A percentile compares a stretch with the other conserved stretches of the same genome.
These are phyloP conservation scores for Neonectria ditissima DNA, from an alignment of 2,329 filamentous ascomycete species.

Conservation along the genomic window DNA sequence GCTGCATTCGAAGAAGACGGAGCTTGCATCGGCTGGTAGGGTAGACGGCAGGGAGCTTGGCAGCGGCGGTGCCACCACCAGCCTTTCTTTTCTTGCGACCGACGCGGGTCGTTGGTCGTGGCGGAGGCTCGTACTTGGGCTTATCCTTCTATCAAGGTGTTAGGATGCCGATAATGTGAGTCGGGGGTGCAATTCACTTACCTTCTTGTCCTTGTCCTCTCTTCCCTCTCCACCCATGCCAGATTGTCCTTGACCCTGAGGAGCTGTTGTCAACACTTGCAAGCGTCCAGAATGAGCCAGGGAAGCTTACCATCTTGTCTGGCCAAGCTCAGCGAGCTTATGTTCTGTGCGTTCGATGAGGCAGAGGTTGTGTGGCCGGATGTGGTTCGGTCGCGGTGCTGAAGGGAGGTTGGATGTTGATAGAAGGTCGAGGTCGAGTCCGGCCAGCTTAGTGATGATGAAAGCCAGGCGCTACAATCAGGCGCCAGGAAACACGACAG, in stretches of 20 bases:
- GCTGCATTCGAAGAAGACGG: conserved; percentile 96
- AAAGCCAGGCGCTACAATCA: conserved; percentile 49
- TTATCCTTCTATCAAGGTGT: conserved; percentile 85
- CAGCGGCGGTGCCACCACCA: conserved; percentile 90
- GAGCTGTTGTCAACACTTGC: conserved; percentile 37
- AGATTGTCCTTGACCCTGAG: conserved; percentile 85
- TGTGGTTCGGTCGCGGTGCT: conserved; percentile 28
- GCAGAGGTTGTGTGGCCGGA: conserved; percentile 16
- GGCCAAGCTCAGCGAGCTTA: conserved; percentile 47
- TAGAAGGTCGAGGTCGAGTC: conserved; percentile 39
- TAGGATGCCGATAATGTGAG: conserved; percentile 21
- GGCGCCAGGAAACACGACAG: conserved; percentile 62
- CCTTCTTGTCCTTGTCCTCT: conserved; percentile 95
- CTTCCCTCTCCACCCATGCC: conserved; percentile 87
- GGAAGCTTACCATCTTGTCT: conserved; percentile 52
- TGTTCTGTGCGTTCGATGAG: conserved; percentile 21
- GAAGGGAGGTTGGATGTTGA: conserved; percentile 40
- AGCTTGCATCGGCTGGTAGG: conserved; percentile 98
- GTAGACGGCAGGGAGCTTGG: conserved; percentile 93
- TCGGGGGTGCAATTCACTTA: conserved; percentile 50
- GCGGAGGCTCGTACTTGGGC: conserved; percentile 99
- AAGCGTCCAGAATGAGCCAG: background rate
- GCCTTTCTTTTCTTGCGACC: conserved; percentile 99
- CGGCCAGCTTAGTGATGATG: conserved; percentile 50
- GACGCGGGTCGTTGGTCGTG: conserved; percentile 94